Percentiles rank a stretch among this genome's conserved stretches.
Conservation (phyloP, 2,329 filamentous ascomycete species). For the Verticillium tricorpus region DNA sequence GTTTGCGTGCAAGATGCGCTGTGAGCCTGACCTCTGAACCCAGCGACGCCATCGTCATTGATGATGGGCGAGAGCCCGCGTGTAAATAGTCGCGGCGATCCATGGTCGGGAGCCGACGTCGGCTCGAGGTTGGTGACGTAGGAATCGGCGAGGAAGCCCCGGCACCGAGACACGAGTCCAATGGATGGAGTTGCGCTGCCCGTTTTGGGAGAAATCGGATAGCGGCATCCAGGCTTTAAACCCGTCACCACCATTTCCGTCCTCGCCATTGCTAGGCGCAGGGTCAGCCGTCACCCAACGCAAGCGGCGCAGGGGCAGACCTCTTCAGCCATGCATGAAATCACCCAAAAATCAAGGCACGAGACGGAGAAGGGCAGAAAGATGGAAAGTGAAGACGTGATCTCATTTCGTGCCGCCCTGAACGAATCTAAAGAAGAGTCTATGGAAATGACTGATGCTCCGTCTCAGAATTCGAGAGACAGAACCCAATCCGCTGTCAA, state of each 20-base stretch:
- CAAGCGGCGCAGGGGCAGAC: too few relatives aligned
- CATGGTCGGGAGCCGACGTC: background rate
- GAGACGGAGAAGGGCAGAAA: too few relatives aligned
- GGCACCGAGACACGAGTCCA: background rate
- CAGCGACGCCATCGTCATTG: background rate
- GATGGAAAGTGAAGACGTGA: slow-evolving; percentile 11
- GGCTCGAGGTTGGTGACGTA: background rate
- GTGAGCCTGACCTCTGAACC: background rate
- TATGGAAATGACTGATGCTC: slow-evolving; percentile 8
- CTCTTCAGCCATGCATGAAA: too few relatives aligned
- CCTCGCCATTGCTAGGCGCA: background rate
- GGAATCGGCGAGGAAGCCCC: background rate
- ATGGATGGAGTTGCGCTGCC: background rate
- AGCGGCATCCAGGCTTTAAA: background rate
- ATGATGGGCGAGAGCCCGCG: background rate
- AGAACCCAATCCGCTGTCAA: background rate
- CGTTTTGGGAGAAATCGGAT: background rate
- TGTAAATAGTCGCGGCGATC: background rate
- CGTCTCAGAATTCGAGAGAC: background rate
- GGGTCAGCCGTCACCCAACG: too few relatives aligned
- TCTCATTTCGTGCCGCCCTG: slow-evolving; percentile 16
- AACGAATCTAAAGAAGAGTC: slow-evolving; percentile 15
- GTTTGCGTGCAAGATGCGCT: background rate
- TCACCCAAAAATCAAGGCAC: too few relatives aligned
- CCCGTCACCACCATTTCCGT: background rate